phyloP scores from a whole-genome alignment of 202 grass and related monocot species.

The Dendrocalamus latiflorus region DNA sequence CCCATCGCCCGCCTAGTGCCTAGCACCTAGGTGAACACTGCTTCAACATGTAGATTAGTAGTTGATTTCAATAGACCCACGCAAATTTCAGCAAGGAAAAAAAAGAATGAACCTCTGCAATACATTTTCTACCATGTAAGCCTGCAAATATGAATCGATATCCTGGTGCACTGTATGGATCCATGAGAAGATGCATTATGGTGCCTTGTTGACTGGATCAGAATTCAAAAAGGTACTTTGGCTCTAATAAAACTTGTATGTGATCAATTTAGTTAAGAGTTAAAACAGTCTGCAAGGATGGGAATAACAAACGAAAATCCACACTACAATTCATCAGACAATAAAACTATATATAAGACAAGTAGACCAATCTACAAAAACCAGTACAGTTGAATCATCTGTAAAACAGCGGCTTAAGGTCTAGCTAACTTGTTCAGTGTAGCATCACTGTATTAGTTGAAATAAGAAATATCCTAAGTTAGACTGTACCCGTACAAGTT shows the following conservation, averaged over 20 bases:
- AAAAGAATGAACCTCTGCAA: neutral
- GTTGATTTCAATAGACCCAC: neutral
- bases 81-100: neutral
- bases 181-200: neutral
- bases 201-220: neutral
- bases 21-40: too few relatives aligned
- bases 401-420: neutral
- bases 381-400: neutral
- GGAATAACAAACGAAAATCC: neutral
- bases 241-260: neutral
- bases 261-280: neutral
- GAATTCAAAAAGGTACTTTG: neutral
- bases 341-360: neutral
- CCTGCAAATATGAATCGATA: neutral
- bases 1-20: too few relatives aligned
- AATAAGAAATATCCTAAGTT: neutral
- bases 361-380: neutral
- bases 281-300: neutral
- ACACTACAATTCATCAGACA: neutral
- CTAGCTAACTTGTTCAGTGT: neutral
- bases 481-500: neutral
- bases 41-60: neutral
- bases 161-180: too few relatives aligned
- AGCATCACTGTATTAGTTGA: neutral
- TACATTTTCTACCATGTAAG: neutral